Evolutionary conservation across 257 asterid genomes (phyloP).

Genomic region (Euphrasia confusa): DNA sequence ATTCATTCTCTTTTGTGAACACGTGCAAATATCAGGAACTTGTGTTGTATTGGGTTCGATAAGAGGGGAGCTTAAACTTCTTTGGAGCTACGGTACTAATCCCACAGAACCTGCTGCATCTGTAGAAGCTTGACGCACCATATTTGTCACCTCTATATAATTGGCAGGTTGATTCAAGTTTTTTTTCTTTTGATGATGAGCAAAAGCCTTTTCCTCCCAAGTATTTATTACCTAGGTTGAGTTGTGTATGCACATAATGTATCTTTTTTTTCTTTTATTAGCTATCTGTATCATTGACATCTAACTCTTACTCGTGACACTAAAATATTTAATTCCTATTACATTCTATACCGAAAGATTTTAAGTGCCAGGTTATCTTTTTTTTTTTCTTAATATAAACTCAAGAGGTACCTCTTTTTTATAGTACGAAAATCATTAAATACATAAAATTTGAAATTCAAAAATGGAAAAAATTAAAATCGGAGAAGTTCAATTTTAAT

Average conservation of each 20-base stretch:
- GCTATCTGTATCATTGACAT: background rate
- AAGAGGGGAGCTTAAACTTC: conserved; percentile 68
- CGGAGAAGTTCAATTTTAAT: too few species aligned
- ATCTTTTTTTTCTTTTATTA: background rate
- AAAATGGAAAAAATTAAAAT: too few species aligned
- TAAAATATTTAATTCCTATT: background rate
- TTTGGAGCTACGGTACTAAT: conserved; percentile 51
- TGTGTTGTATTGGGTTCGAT: conserved; percentile 63
- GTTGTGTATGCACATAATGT: conserved; percentile 1
- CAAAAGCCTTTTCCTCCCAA: too few species aligned
- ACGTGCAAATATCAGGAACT: conserved; percentile 44
- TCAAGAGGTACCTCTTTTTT: too few species aligned
- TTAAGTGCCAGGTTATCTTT: too few species aligned
- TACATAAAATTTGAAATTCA: too few species aligned
- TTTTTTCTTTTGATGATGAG: too few species aligned
- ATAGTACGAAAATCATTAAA: too few species aligned
- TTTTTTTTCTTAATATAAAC: too few species aligned
- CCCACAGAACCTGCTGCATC: conserved; percentile 22
- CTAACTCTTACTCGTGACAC: background rate
- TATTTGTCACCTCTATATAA: background rate
- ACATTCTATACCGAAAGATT: too few species aligned
- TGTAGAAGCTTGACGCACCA: conserved; percentile 41
- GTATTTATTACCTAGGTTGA: background rate
- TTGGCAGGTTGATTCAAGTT: background rate
- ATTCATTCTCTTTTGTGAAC: background rate